These are phyloP conservation scores for Nicotiana tabacum DNA, from an alignment of 257 asterid species.

Conservation along the genomic window DNA sequence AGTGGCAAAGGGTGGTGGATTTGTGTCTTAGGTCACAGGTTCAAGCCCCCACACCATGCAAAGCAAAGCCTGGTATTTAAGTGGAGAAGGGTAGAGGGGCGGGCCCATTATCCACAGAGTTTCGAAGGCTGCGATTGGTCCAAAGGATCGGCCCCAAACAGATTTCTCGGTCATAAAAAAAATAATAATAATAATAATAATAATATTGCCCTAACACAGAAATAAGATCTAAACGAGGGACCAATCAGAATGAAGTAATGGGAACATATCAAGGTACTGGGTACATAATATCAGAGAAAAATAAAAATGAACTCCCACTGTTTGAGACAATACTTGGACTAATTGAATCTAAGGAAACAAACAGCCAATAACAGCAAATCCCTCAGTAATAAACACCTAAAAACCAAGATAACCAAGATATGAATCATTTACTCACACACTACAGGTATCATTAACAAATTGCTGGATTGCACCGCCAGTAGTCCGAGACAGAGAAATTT, in stretches of 20 bases:
- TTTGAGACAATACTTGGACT: neutral
- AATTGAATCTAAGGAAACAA: slow-evolving; percentile 1
- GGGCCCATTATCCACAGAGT: no score
- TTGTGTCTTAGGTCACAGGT: no score
- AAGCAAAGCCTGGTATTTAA: no score
- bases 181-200: no score
- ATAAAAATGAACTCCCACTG: neutral
- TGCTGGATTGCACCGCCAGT: slow-evolving; percentile 94
- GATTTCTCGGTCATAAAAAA: no score
- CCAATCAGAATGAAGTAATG: neutral
- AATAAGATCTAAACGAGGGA: neutral
- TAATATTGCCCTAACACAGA: neutral
- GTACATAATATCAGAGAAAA: neutral
- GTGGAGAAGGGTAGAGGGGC: no score
- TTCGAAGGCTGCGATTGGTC: no score
- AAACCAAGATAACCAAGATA: neutral
- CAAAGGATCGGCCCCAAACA: no score
- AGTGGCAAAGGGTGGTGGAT: no score
- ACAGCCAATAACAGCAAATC: slow-evolving; percentile 4
- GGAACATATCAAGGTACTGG: neutral
- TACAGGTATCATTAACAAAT: slow-evolving; percentile 80
- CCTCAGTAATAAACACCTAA: slow-evolving; percentile 8
- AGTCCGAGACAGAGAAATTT: slow-evolving; percentile 86
- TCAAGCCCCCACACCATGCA: no score
- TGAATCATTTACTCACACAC: slow-evolving; percentile 62